Conservation (phyloP, 805 yeast genomes). For the Torulaspora maleeae region DNA sequence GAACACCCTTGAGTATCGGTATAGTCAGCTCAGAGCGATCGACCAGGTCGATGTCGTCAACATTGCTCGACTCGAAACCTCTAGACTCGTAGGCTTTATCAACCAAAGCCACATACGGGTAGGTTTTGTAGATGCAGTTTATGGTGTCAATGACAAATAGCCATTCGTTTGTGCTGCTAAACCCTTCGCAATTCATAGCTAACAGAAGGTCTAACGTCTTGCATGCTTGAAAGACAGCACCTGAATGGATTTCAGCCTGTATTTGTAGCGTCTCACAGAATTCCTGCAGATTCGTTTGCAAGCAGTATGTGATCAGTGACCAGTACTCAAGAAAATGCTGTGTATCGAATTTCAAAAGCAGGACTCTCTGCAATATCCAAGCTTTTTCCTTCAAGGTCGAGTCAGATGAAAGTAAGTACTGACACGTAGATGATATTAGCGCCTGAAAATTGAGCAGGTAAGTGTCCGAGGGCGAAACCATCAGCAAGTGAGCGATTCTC, state of each 20-base stretch:
- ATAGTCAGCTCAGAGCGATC: slow-evolving; percentile 20
- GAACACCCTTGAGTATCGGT: slow-evolving; percentile 32
- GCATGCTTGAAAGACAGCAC: slow-evolving; percentile 51
- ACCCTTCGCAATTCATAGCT: slow-evolving; percentile 71
- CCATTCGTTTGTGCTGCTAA: slow-evolving; percentile 69
- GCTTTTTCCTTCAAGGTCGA: slow-evolving; percentile 29
- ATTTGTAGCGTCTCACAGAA: slow-evolving; percentile 30
- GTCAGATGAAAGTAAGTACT: slow-evolving; percentile 31
- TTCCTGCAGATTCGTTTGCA: slow-evolving; percentile 41
- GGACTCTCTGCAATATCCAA: slow-evolving; percentile 57
- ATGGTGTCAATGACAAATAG: slow-evolving; percentile 68
- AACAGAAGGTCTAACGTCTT: slow-evolving; percentile 75
- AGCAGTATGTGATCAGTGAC: slow-evolving; percentile 59
- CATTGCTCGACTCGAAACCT: slow-evolving; percentile 37
- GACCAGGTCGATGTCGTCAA: slow-evolving; percentile 21
- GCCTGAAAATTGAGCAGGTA: slow-evolving; percentile 46
- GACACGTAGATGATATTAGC: slow-evolving; percentile 45
- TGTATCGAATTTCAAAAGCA: slow-evolving; percentile 58
- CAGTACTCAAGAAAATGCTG: slow-evolving; percentile 64
- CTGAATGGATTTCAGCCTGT: slow-evolving; percentile 30
- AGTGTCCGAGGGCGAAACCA: slow-evolving; percentile 58
- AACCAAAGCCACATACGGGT: slow-evolving; percentile 36
- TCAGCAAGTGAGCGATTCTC: slow-evolving; percentile 58
- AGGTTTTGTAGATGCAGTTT: slow-evolving; percentile 48
- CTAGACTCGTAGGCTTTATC: slow-evolving; percentile 43